Conservation (phyloP, 768 basidiomycete species). For the Boletus reticuloceps region DNA sequence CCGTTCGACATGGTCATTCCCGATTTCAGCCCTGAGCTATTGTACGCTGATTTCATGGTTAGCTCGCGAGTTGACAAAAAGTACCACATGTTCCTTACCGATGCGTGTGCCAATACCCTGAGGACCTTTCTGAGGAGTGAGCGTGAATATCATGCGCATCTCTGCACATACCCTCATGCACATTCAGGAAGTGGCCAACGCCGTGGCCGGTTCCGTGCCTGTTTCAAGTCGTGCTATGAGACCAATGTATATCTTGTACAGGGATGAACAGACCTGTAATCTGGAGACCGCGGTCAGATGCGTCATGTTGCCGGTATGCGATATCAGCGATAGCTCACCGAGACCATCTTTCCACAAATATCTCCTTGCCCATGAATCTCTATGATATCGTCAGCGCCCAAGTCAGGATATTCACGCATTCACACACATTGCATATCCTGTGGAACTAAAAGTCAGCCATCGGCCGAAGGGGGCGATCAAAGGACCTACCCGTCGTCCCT, state of each 20-base stretch:
- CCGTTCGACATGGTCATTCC: conserved; percentile 92
- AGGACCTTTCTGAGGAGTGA: conserved; percentile 41
- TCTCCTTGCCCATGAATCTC: conserved; percentile 78
- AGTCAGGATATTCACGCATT: not conserved
- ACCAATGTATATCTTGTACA: not conserved
- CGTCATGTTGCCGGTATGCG: not conserved
- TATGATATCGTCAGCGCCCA: conserved; percentile 26
- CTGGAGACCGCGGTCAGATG: conserved; percentile 28
- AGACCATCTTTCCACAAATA: conserved; percentile 86
- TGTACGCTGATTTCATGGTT: conserved; percentile 48
- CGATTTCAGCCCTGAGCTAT: conserved; percentile 66
- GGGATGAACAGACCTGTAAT: conserved; percentile 48
- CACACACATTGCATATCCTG: conserved; percentile 57
- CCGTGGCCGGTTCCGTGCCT: conserved; percentile 96
- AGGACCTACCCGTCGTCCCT: conserved; percentile 63
- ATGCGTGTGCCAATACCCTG: conserved; percentile 51
- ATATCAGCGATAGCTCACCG: conserved; percentile 42
- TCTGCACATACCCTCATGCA: conserved; percentile 64
- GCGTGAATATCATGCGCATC: not conserved
- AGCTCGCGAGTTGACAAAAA: not conserved
- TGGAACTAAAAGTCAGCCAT: not conserved
- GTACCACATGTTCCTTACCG: conserved; percentile 15
- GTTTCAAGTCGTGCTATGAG: conserved; percentile 4
- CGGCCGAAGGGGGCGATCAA: not conserved
- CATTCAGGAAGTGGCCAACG: conserved; percentile 91